These are phyloP conservation scores for Daedaleopsis nitida DNA, from an alignment of 768 basidiomycete species.

Conservation along the genomic window DNA sequence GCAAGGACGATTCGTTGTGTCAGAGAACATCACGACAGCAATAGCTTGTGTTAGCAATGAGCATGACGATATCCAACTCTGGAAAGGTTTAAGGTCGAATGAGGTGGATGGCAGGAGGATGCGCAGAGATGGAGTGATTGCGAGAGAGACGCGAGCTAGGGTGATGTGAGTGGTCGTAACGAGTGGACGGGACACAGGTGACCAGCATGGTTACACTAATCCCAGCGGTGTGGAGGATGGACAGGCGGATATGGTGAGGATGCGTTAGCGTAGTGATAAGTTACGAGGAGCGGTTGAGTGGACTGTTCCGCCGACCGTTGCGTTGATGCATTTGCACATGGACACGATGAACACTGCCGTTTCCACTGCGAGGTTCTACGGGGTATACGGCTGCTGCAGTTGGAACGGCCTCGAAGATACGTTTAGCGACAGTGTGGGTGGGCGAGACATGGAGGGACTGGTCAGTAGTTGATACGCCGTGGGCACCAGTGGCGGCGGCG, in stretches of 20 bases:
- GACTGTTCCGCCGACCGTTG: slow-evolving; percentile 13
- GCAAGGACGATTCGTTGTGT: slow-evolving; percentile 5
- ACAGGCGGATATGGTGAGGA: neutral
- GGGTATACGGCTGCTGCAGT: slow-evolving; percentile 22
- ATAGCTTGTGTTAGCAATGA: slow-evolving; percentile 4
- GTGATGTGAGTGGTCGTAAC: slow-evolving; percentile 16
- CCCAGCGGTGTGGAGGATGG: slow-evolving; percentile 14
- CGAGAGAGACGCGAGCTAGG: neutral
- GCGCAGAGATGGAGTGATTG: slow-evolving; percentile 10
- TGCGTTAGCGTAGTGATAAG: slow-evolving; percentile 1
- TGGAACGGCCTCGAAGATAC: slow-evolving; percentile 28
- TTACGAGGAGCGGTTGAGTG: slow-evolving; percentile 22
- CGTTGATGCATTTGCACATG: slow-evolving; percentile 13
- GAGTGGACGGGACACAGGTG: slow-evolving; percentile 34
- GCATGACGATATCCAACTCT: slow-evolving; percentile 11
- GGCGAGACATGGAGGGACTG: slow-evolving; percentile 53
- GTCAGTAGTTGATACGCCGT: slow-evolving; percentile 7
- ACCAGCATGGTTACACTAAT: slow-evolving; percentile 20
- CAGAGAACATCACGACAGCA: neutral
- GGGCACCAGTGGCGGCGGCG: slow-evolving; percentile 15
- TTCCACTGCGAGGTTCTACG: slow-evolving; percentile 8
- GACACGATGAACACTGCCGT: slow-evolving; percentile 6
- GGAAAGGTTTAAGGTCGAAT: neutral
- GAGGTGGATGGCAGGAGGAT: neutral
- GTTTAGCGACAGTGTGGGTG: slow-evolving; percentile 58